Conservation (phyloP, 75 land plant species). For the Sequoia sempervirens region DNA sequence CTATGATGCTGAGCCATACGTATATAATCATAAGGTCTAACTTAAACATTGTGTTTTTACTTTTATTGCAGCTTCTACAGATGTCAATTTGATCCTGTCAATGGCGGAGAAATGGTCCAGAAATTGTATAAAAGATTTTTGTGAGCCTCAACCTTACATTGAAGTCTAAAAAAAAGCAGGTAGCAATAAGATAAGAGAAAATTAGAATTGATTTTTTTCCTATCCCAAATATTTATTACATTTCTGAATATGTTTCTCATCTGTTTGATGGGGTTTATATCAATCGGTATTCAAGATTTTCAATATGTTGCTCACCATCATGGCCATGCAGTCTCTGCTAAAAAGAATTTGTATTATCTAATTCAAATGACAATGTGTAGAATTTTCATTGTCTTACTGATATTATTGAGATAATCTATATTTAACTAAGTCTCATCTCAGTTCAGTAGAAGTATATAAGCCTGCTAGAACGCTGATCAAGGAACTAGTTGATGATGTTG, state of each 20-base stretch:
- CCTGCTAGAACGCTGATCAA: too few species aligned
- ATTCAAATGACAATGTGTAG: background rate
- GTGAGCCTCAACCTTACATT: constrained; percentile 12
- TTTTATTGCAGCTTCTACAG: constrained; percentile 52
- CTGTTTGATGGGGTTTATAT: background rate
- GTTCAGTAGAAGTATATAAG: too few species aligned
- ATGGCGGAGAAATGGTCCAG: constrained; percentile 71
- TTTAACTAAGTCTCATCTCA: too few species aligned
- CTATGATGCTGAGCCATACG: background rate
- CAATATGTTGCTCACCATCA: background rate
- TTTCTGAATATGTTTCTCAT: background rate
- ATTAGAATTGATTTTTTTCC: background rate
- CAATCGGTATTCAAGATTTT: background rate
- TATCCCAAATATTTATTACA: background rate
- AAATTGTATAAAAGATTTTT: constrained; percentile 31
- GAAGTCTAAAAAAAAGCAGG: background rate
- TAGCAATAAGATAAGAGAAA: background rate
- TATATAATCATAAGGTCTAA: background rate
- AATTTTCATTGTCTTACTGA: background rate
- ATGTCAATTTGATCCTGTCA: constrained; percentile 62
- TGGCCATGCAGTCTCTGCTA: background rate
- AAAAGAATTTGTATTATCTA: background rate
- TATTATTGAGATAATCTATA: too few species aligned
- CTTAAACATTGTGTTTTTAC: background rate
- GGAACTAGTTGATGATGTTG: too few species aligned